These are phyloP conservation scores for Cephalotrichum gorgonifer DNA, from an alignment of 2,329 filamentous ascomycete genomes.

Conservation along the genomic window DNA sequence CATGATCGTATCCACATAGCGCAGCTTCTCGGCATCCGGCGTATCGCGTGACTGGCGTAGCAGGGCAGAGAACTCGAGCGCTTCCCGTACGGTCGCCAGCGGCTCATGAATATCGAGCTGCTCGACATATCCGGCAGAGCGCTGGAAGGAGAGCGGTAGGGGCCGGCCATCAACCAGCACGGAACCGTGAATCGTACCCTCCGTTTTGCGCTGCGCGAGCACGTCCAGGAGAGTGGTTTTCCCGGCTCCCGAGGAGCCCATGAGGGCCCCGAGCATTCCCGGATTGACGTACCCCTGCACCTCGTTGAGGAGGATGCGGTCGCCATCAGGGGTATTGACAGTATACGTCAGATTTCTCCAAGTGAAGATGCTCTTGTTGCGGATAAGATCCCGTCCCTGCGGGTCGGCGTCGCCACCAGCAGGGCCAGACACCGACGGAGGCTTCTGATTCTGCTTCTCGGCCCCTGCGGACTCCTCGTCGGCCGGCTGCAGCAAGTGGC, in stretches of 20 bases:
- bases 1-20: conserved; percentile 70
- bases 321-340: not conserved
- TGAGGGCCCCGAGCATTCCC: not conserved
- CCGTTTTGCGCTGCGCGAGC: conserved; percentile 61
- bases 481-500: no score
- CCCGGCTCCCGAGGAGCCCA: conserved; percentile 51
- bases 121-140: conserved; percentile 62
- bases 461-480: no score
- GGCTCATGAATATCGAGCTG: conserved; percentile 62
- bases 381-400: no score
- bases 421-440: not conserved
- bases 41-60: conserved; percentile 56
- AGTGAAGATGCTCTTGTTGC: no score
- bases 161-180: conserved; percentile 59
- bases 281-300: not conserved
- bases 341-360: not conserved
- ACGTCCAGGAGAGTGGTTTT: conserved; percentile 69
- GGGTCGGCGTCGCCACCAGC: not conserved
- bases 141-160: conserved; percentile 57
- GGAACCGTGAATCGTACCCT: conserved; percentile 62
- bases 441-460: no score
- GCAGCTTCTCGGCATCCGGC: conserved; percentile 56
- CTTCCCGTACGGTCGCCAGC: conserved; percentile 60
- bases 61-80: conserved; percentile 55
- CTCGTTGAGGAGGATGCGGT: not conserved